Base-by-base conservation (phyloP, 2,329 filamentous ascomycete species). In the Paramyrothecium roridum region DNA sequence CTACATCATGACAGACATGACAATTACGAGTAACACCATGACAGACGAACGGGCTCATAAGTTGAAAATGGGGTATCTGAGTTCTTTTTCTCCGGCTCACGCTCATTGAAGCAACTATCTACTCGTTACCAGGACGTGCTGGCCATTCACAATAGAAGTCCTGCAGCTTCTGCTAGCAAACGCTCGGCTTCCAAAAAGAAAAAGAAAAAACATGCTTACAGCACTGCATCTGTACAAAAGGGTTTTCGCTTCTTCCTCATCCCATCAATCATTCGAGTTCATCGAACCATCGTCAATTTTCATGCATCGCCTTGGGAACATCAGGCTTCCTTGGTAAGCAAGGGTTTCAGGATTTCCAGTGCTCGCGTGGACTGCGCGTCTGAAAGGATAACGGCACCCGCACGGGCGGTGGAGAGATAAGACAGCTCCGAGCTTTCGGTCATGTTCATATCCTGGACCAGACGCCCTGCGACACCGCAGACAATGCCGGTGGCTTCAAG, bases 401-500 rank as follows among this genome's bases (percentile, higher is more conserved):
- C 91, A 46, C 88, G 83, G 4, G 91, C 92, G 0, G 93, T 98
- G 57, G 89, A 95, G 59, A 98, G 77, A 70, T 97, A 98, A 56
- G 89, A 93, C 73, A 98, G 86, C 69, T 97, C 92, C 1, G 91
- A 84, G 61, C 73, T 80, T 57, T 76, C 75, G 34, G 70, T 69
- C 62, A 75, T 75, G 54, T 79, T 73, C 70, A 91, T 87, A 48
- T 90, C 89, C 51, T 89, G 85, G 1, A 92, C 89, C 26, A 98
- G 78, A 54, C 86, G 83, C 23, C 92, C 91, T 0, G 93, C 93
- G 2, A 99, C 91, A 26, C 95, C 93, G 63, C 93, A 97, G 3
- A 99, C 91, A 56, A 99, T 97, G 21, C 93, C 93, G 0, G 93
- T 96, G 8, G 91, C 92, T 70, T 96, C 91, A 46, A 93, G 81